Evolutionary conservation across 768 basidiomycete species (phyloP), one percentile per base, ranked within the genome.

Genomic region (Leucocoprinus birnbaumii): DNA sequence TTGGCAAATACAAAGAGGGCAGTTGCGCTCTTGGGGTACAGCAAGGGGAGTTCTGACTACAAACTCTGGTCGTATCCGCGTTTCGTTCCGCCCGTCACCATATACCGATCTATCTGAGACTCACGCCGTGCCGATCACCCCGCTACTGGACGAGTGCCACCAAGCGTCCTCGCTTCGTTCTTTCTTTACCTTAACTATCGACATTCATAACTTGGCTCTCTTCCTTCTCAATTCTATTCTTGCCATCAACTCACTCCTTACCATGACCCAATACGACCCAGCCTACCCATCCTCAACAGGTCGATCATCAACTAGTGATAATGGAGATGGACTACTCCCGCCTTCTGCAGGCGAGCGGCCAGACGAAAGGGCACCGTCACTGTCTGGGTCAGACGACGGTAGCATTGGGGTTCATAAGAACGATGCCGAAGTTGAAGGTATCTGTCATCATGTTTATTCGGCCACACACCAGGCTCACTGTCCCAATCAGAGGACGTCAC

Each of bases 301-400:
- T 22, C 53, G 53, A 43, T 43, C 46, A 26, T 37, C 46, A 19
- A 18, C 19, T 21, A 48, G 41, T 40, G 53, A 48, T 35, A 42
- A 27, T 22, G 46, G 46, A 19, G 53, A 48, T 25, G 26, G 38
- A 22, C 27, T 55, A 19, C 27, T 55, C 31, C 47, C 53, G n/a
- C 47, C 40, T 26, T 11, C 53, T 18, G n/a, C 25, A 46, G 58
- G 31, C 26, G 71, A 70, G 34, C 67, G 67, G 61, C 63, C 66
- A 57, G 77, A 79, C 53, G 79, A 79, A 58, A 74, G 72, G 48
- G 76, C 73, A 9, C 53, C 42, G 51, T 85, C 83, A 9, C 71
- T 76, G 62, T 78, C 82, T 6, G 79, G 75, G 55, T 84, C 84
- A 55, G 84, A 85, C 57, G 83, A 84, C 60, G 82, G 80, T 27